Conservation (phyloP, 768 basidiomycete species). For the Mycena vitilis region DNA sequence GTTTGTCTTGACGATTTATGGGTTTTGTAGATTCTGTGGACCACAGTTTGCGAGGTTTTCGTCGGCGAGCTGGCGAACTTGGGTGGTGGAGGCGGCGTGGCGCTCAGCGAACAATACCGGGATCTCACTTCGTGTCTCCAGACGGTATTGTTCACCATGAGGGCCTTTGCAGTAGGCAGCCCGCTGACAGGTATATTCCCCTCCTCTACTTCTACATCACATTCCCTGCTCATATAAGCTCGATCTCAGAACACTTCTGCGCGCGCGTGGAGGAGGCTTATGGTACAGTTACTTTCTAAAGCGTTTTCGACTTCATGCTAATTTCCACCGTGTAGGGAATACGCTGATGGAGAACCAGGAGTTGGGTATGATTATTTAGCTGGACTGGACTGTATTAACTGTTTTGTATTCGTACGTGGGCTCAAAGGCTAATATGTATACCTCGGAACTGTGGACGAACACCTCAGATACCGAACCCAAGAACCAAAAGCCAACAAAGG, state of each 20-base stretch:
- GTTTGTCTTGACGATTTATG: too few relatives aligned
- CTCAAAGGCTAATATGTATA: too few relatives aligned
- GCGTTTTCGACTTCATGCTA: too few relatives aligned
- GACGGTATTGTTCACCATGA: conserved; percentile 21
- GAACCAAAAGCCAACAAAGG: too few relatives aligned
- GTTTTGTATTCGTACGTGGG: background rate
- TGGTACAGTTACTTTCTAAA: background rate
- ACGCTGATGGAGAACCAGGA: background rate
- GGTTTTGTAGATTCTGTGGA: conserved; percentile 34
- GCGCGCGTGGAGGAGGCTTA: conserved; percentile 13
- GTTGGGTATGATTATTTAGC: background rate
- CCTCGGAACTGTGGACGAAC: too few relatives aligned
- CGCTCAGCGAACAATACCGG: conserved; percentile 13
- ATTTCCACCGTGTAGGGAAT: too few relatives aligned
- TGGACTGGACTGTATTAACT: background rate
- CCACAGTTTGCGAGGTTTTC: conserved; percentile 29
- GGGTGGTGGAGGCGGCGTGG: conserved; percentile 8
- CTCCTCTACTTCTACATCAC: background rate
- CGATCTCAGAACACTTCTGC: conserved; percentile 16
- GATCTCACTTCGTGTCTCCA: conserved; percentile 20
- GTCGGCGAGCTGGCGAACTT: conserved; percentile 20
- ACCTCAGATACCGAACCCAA: too few relatives aligned
- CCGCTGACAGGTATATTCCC: conserved; percentile 21
- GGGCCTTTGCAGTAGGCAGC: conserved; percentile 3
- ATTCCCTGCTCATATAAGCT: background rate